Evolutionary conservation across 73 alveolate species (phyloP).

Genomic region (Paramecium sonneborni): DNA sequence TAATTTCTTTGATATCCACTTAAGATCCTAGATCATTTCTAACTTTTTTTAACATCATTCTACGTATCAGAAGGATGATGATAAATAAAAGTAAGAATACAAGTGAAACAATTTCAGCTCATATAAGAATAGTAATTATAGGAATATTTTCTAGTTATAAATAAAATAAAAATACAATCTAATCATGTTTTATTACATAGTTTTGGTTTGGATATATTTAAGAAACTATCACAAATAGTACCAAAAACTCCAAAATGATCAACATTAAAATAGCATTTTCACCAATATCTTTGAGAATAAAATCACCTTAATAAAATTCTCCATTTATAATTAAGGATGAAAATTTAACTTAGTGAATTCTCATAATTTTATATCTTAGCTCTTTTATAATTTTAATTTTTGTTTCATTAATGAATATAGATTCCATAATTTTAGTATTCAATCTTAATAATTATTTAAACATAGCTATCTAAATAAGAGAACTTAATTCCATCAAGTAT

Average conservation of each 20-base stretch:
- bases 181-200: constrained; percentile 13
- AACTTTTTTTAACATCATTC: neutral
- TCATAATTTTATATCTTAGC: constrained; percentile 32
- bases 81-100: neutral
- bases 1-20: neutral
- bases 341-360: neutral
- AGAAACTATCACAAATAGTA: constrained; percentile 65
- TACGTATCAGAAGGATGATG: neutral
- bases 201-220: neutral
- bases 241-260: constrained; percentile 59
- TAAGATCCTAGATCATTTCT: neutral
- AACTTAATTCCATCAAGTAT: constrained; percentile 62
- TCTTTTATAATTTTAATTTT: neutral
- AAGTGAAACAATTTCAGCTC: neutral
- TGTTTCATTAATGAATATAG: neutral
- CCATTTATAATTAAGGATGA: constrained; percentile 59
- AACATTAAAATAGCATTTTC: neutral
- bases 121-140: neutral
- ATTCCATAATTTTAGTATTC: constrained; percentile 9
- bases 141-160: neutral
- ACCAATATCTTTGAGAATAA: neutral
- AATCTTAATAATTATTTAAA: neutral
- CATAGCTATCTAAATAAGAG: constrained; percentile 46
- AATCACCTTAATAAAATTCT: constrained; percentile 62
- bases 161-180: neutral